Base-by-base conservation (phyloP, 805 yeast genomes). In the Torulaspora microellipsoides region DNA sequence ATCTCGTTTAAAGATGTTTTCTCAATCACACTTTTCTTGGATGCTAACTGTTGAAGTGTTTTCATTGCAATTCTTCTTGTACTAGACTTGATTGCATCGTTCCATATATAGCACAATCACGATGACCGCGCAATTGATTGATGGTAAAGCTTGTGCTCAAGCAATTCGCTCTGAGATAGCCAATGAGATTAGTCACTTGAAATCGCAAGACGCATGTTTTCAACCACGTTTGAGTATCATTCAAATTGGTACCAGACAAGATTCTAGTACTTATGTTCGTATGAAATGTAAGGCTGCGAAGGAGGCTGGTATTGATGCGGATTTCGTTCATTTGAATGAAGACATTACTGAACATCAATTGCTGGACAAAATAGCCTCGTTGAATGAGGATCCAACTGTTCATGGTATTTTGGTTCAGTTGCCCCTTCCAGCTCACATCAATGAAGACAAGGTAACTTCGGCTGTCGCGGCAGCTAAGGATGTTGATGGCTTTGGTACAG, bases 401-500 rank as follows among this genome's bases (percentile, higher is more conserved):
- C 87, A 91, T 64, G 99, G 99, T 39, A 71, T 91, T 25, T 73
- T 91, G 48, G 83, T 91, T 44, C 99, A 90, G 70, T 75, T 91
- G 52, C 99, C 99, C 3, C 70, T 91, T 45, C 99, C 98, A 28
- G 64, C 68, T 27, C 85, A 81, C 58, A 72, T 90, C 46, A 78
- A 85, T 61, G 98, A 91, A 70, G 80, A 83, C 36, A 65, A 67
- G 37, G 74, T 93, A 53, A 93, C 98, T 37, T 80, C 83, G 58
- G 75, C 89, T 1, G 97, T 91, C n/a, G 67, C 73, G 9, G 77
- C 85, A 12, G 80, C 76, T 34, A 91, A 91, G 69, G 99, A 91
- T 59, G 96, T 93, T 36, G 99, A 91, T 65, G 99, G 99, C 1
- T 93, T 91, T 59, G 93, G 90, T 34, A 80, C 89, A 43, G 75